Conservation (phyloP, 345 rosid species). For the Eucalyptus rudis region DNA sequence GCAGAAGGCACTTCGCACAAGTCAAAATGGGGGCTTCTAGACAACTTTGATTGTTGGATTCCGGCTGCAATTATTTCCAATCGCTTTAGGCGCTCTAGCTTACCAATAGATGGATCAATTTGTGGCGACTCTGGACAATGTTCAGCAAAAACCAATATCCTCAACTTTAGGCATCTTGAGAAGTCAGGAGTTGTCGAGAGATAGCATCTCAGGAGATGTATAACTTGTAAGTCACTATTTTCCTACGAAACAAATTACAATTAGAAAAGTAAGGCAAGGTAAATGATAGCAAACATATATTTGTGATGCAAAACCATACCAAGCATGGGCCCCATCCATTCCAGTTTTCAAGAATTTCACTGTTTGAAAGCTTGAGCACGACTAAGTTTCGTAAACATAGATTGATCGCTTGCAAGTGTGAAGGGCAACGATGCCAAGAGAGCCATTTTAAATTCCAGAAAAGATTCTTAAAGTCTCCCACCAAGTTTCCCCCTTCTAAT, state of each 20-base stretch:
- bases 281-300: background rate
- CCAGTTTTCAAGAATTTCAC: background rate
- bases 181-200: background rate
- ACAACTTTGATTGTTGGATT: background rate
- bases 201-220: background rate
- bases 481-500: background rate
- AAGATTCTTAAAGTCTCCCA: background rate
- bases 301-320: background rate
- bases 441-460: background rate
- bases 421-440: background rate
- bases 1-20: background rate
- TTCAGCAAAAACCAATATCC: background rate
- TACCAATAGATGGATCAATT: background rate
- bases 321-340: background rate
- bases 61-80: background rate
- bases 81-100: background rate
- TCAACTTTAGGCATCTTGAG: background rate
- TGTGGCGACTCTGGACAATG: background rate
- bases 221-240: background rate
- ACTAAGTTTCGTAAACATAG: background rate
- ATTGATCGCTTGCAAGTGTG: background rate
- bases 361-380: background rate
- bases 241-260: background rate
- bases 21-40: background rate
- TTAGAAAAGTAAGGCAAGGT: background rate